These are phyloP conservation scores for Balamuthia mandrillaris DNA, from an alignment of 208 protist species.

Conservation along the genomic window DNA sequence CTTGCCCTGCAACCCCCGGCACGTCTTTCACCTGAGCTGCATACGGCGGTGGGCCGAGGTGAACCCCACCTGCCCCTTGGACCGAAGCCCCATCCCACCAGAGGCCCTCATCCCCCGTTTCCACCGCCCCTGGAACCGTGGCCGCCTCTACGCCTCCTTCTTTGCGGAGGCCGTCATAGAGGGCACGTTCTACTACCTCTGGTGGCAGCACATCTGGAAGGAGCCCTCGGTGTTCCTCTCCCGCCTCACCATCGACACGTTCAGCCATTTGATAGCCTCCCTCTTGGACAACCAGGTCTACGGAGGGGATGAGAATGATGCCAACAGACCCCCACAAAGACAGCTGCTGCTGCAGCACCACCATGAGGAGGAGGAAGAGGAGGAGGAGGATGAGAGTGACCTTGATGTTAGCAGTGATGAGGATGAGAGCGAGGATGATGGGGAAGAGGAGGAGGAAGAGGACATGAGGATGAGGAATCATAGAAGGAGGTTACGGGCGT, in stretches of 20 bases:
- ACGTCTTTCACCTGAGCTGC: neutral
- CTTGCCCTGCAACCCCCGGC: neutral
- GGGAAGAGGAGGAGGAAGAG: too few relatives aligned
- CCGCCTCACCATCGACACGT: neutral
- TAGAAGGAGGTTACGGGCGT: too few relatives aligned
- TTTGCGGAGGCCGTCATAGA: neutral
- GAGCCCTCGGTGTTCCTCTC: neutral
- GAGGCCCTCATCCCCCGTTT: neutral
- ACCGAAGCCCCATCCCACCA: neutral
- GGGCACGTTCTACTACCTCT: neutral
- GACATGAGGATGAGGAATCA: too few relatives aligned
- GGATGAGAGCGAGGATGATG: too few relatives aligned
- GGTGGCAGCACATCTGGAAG: neutral
- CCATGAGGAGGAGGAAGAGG: too few relatives aligned
- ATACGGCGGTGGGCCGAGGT: neutral
- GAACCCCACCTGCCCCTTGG: neutral
- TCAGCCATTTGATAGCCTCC: neutral
- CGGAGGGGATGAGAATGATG: neutral
- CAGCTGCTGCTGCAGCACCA: too few relatives aligned
- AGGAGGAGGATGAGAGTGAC: too few relatives aligned
- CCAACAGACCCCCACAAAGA: neutral
- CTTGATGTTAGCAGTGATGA: too few relatives aligned
- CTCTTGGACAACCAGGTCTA: neutral
- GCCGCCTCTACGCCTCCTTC: neutral
- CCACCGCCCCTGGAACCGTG: neutral